These are phyloP conservation scores for Rosa lucieae DNA, from an alignment of 306 rosid genomes.

Conservation along the genomic window DNA sequence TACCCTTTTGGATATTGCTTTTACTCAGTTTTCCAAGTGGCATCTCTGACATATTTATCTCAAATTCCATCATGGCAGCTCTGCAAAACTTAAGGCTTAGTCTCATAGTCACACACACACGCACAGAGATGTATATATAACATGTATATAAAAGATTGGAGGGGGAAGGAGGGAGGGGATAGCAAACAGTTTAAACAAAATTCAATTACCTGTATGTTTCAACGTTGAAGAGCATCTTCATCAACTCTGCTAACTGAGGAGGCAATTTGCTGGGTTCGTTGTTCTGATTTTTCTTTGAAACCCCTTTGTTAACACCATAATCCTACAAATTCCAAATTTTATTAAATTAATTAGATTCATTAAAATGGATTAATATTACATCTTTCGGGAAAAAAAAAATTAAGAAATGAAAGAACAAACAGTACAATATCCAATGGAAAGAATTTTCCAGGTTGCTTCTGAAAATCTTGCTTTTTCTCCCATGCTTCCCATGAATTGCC, in stretches of 20 bases:
- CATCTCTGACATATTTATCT: slow-evolving; percentile 97
- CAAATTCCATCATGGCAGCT: slow-evolving; percentile 98
- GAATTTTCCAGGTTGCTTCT: slow-evolving; percentile 95
- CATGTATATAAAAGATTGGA: not conserved
- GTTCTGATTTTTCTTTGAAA: slow-evolving; percentile 47
- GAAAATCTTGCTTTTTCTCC: slow-evolving; percentile 70
- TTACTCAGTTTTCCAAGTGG: slow-evolving; percentile 97
- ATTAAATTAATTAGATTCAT: not conserved
- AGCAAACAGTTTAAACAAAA: slow-evolving; percentile 12
- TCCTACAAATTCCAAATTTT: slow-evolving; percentile 55
- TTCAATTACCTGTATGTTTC: slow-evolving; percentile 85
- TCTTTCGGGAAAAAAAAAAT: slow-evolving; percentile 8
- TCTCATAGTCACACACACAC: slow-evolving; percentile 19
- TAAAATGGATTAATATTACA: slow-evolving; percentile 18
- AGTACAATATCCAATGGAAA: slow-evolving; percentile 92
- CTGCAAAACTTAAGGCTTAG: slow-evolving; percentile 60
- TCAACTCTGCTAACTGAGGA: slow-evolving; percentile 73
- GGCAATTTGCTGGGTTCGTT: slow-evolving; percentile 57
- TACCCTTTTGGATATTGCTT: slow-evolving; percentile 87
- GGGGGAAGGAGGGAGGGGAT: not conserved
- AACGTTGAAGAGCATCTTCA: slow-evolving; percentile 88
- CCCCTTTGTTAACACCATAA: slow-evolving; percentile 81
- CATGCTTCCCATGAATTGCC: slow-evolving; percentile 99
- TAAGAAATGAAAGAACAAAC: slow-evolving; percentile 14
- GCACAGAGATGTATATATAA: slow-evolving; percentile 4